Percentiles rank a stretch among this genome's conserved stretches.
phyloP scores from a whole-genome alignment of 2,329 filamentous ascomycete genomes.

The Fusarium scirpi region DNA sequence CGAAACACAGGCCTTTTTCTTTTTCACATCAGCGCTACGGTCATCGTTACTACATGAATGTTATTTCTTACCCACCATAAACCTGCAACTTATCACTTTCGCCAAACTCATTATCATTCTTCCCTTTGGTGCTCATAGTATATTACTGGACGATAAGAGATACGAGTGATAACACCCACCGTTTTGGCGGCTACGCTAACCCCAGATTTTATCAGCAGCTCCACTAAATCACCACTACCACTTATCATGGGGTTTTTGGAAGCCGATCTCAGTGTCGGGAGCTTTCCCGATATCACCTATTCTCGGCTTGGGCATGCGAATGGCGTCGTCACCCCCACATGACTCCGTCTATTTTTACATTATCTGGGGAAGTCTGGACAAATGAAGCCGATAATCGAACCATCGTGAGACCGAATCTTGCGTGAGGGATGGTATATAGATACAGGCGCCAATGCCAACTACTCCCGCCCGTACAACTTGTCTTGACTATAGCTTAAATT shows the following conservation, averaged over 20 bases:
- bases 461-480: neutral
- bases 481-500: no score
- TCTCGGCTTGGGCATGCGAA: neutral
- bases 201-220: neutral
- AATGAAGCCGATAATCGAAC: neutral
- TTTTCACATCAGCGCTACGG: no score
- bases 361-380: neutral
- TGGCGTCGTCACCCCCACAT: neutral
- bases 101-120: neutral
- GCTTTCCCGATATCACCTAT: neutral
- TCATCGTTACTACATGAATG: no score
- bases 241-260: neutral
- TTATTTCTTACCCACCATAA: no score
- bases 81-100: fast-evolving
- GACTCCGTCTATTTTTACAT: neutral
- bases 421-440: neutral
- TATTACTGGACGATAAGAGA: neutral
- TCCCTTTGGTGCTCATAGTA: neutral
- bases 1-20: no score
- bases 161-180: neutral
- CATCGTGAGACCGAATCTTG: neutral
- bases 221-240: neutral
- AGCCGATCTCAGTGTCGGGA: conserved; percentile 2
- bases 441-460: neutral
- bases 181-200: conserved; percentile 20